Percentiles rank a stretch among this genome's conserved stretches.
phyloP scores from a whole-genome alignment of 2,329 filamentous ascomycete genomes.

The Dryadomyces quercus-mongolicae region DNA sequence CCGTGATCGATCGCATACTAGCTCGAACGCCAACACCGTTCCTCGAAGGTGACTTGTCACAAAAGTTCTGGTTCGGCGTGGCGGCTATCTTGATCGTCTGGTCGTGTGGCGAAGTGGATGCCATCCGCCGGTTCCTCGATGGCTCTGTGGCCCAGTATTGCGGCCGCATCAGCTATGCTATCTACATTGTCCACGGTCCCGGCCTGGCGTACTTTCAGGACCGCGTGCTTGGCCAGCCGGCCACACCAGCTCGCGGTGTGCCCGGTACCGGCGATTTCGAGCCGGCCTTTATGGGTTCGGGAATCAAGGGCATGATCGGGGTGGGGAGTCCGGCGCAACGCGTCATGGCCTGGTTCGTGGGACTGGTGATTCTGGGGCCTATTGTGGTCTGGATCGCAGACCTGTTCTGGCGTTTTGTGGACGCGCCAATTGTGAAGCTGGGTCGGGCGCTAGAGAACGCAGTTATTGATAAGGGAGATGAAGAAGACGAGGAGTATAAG shows the following conservation, averaged over 20 bases:
- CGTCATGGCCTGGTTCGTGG: constrained; percentile 23
- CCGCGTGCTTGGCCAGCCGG: constrained; percentile 17
- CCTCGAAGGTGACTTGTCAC: constrained; percentile 14
- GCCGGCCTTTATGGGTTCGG: constrained; percentile 14
- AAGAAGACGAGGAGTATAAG: not conserved
- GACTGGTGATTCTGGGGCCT: constrained; percentile 22
- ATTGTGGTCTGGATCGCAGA: constrained; percentile 42
- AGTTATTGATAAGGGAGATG: constrained; percentile 13
- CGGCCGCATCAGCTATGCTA: constrained; percentile 42
- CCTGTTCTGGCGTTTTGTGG: constrained; percentile 45
- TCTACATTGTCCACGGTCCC: constrained; percentile 46
- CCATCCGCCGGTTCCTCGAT: constrained; percentile 28
- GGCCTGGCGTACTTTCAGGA: constrained; percentile 27
- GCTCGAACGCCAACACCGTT: constrained; percentile 22
- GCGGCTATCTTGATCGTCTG: constrained; percentile 23
- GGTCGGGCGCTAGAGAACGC: constrained; percentile 17
- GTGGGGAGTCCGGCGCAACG: constrained; percentile 17
- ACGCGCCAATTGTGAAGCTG: constrained; percentile 26
- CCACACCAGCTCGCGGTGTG: constrained; percentile 13
- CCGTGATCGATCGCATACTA: constrained; percentile 20
- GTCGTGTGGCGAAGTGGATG: constrained; percentile 23
- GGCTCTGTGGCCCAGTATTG: constrained; percentile 39
- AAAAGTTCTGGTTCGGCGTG: constrained; percentile 26
- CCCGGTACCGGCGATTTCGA: constrained; percentile 12
- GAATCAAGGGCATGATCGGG: constrained; percentile 21